A percentile compares a stretch with the other conserved stretches of the same genome.
Conservation (phyloP, 768 basidiomycete species). For the Clavaria fumosa region DNA sequence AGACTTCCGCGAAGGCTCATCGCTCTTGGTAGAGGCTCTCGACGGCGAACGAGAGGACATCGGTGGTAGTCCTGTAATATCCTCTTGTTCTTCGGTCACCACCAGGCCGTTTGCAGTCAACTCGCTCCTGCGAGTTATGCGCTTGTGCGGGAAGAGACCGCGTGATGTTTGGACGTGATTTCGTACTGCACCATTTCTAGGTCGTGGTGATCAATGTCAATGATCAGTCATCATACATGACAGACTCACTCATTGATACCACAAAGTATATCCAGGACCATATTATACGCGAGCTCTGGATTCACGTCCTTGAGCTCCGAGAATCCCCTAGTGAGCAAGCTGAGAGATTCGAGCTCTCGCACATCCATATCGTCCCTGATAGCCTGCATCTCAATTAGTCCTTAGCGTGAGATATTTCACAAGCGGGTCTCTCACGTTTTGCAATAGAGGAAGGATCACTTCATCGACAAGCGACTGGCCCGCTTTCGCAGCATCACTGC, state of each 20-base stretch:
- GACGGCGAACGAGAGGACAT: slow-evolving; percentile 10
- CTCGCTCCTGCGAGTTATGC: slow-evolving; percentile 64
- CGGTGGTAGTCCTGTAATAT: slow-evolving; percentile 35
- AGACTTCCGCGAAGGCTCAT: slow-evolving; percentile 48
- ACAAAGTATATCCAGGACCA: slow-evolving; percentile 78
- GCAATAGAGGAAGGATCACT: slow-evolving; percentile 66
- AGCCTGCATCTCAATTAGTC: slow-evolving; percentile 25
- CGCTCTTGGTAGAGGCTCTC: slow-evolving; percentile 15
- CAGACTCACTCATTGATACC: slow-evolving; percentile 76
- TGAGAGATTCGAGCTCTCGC: slow-evolving; percentile 73
- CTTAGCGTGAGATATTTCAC: background rate
- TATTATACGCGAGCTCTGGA: slow-evolving; percentile 71
- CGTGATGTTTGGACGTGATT: slow-evolving; percentile 74
- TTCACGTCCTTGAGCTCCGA: slow-evolving; percentile 71
- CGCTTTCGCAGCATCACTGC: slow-evolving; percentile 47
- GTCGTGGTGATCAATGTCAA: slow-evolving; percentile 3
- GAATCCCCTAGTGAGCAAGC: slow-evolving; percentile 84
- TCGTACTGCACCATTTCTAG: slow-evolving; percentile 62
- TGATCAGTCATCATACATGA: background rate
- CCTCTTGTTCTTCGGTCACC: slow-evolving; percentile 71
- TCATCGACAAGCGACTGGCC: slow-evolving; percentile 65
- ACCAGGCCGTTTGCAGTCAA: slow-evolving; percentile 76
- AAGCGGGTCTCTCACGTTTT: slow-evolving; percentile 35
- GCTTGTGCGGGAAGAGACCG: slow-evolving; percentile 66
- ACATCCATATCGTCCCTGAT: slow-evolving; percentile 80